Evolutionary conservation across 2,329 filamentous ascomycete genomes (phyloP), one percentile per base, ranked within the genome.

Genomic region (Colletotrichum sansevieriae): DNA sequence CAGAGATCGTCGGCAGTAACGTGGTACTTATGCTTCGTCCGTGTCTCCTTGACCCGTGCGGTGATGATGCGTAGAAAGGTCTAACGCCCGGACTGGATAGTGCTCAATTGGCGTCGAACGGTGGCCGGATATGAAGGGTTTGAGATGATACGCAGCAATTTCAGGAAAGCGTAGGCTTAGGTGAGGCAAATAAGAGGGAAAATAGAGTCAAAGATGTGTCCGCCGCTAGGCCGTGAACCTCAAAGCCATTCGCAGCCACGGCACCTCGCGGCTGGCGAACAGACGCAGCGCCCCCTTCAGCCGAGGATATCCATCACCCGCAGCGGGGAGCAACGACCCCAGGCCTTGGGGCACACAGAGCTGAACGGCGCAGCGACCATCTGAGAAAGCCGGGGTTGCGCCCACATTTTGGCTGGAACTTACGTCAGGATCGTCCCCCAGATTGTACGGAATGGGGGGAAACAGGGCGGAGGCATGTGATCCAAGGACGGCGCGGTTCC

Each of bases 271-370:
- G 49, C 56, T 68, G 55, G 63, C 51, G 52, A 68, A 58, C 68
- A 68, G 70, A 63, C 67, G 59, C 71, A 69, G 49, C 41, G 56
- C 56, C 62, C 62, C 56, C 62, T 69, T 69, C 66, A 69, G 66
- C 66, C 73, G 73, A 74, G 73, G 73, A 72, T 74, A 74, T 73
- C 73, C 73, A 71, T 70, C 63, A 62, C 37, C 11, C 63, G 56
- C 57, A 65, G 65, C 39, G 65, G 62, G 66, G 65, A 56, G 35
- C 52, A 22, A 39, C 22, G 12, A 25, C 47, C 22, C 65, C 55
- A 56, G 51, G 4, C 37, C 37, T 54, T 54, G 47, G 63, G 55
- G 29, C 7, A 29, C 29, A 29, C 8, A 49, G 59, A 49, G 66
- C 65, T 46, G 66, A 29, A 52, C 35, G 54, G 63, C 55, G 35